These are phyloP conservation scores for Daldinia concentrica DNA, from an alignment of 495 filamentous ascomycete species.

Conservation along the genomic window DNA sequence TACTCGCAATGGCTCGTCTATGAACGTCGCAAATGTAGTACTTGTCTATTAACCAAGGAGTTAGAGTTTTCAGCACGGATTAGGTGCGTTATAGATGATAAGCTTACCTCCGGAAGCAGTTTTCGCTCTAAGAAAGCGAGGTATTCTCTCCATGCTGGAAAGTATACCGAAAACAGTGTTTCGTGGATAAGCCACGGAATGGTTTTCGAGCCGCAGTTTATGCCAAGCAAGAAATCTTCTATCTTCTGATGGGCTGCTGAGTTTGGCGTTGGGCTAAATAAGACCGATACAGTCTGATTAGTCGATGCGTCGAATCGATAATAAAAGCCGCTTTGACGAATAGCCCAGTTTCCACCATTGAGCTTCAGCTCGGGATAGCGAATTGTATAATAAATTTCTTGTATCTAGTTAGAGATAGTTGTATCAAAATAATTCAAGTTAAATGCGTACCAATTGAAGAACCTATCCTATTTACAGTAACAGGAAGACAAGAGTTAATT, in stretches of 20 bases:
- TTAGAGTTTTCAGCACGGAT: not conserved
- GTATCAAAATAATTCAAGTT: not conserved
- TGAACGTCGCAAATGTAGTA: conserved; percentile 45
- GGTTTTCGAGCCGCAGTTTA: conserved; percentile 7
- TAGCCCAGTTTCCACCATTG: conserved; percentile 48
- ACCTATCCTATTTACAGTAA: conserved; percentile 34
- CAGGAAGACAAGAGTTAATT: conserved; percentile 49
- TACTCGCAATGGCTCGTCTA: conserved; percentile 47
- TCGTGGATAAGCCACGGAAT: conserved; percentile 49
- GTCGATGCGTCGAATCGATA: conserved; percentile 48
- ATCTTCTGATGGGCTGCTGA: conserved; percentile 45
- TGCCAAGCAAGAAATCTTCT: conserved; percentile 21
- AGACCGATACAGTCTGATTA: conserved; percentile 46
- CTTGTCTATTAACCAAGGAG: conserved; percentile 31
- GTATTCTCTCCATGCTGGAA: conserved; percentile 53
- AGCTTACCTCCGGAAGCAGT: conserved; percentile 47
- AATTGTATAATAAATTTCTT: conserved; percentile 55
- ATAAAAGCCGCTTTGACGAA: conserved; percentile 58
- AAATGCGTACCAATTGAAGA: conserved; percentile 42
- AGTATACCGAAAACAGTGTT: conserved; percentile 51
- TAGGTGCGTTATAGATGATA: not conserved
- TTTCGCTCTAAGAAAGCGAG: conserved; percentile 48
- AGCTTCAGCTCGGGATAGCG: conserved; percentile 54
- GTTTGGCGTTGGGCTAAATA: conserved; percentile 51
- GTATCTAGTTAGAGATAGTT: conserved; percentile 6